These are phyloP conservation scores for Scheffersomyces stambukii DNA, from an alignment of 1,139 yeast species.

Conservation along the genomic window DNA sequence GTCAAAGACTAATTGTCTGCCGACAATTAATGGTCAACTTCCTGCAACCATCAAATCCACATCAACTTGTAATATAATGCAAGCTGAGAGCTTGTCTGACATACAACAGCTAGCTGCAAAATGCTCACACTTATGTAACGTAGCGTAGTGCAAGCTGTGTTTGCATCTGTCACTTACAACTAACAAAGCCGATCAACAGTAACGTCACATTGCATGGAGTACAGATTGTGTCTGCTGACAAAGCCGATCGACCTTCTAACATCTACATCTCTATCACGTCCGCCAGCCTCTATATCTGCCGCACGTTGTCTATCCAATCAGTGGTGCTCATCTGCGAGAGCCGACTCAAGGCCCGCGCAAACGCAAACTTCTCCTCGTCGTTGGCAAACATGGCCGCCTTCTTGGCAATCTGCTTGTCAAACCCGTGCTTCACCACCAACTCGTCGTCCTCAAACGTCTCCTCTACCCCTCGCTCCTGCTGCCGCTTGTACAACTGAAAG, in stretches of 20 bases:
- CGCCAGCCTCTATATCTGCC: not conserved
- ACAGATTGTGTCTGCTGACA: not conserved
- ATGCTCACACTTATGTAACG: too few relatives aligned
- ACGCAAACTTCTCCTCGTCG: conserved; percentile 95
- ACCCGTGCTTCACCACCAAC: conserved; percentile 66
- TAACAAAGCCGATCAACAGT: too few relatives aligned
- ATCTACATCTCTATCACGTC: conserved; percentile 8
- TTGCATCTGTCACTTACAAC: not conserved
- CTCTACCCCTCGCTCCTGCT: conserved; percentile 23
- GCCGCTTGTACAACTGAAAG: conserved; percentile 38
- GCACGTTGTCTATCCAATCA: conserved; percentile 68
- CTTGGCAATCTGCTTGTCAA: conserved; percentile 69
- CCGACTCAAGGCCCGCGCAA: conserved; percentile 89
- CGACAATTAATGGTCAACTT: too few relatives aligned
- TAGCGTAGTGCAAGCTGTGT: too few relatives aligned
- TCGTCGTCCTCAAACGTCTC: conserved; percentile 54
- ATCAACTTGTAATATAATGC: too few relatives aligned
- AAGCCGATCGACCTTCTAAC: not conserved
- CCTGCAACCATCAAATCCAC: too few relatives aligned
- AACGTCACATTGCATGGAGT: too few relatives aligned
- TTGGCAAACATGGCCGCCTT: conserved; percentile 71
- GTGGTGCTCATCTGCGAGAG: conserved; percentile 90
- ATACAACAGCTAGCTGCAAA: too few relatives aligned
- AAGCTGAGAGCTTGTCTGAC: too few relatives aligned
- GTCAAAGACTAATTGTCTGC: too few relatives aligned